Evolutionary conservation across 768 basidiomycete species (phyloP).

Genomic region (Rhizopogon vinicolor): DNA sequence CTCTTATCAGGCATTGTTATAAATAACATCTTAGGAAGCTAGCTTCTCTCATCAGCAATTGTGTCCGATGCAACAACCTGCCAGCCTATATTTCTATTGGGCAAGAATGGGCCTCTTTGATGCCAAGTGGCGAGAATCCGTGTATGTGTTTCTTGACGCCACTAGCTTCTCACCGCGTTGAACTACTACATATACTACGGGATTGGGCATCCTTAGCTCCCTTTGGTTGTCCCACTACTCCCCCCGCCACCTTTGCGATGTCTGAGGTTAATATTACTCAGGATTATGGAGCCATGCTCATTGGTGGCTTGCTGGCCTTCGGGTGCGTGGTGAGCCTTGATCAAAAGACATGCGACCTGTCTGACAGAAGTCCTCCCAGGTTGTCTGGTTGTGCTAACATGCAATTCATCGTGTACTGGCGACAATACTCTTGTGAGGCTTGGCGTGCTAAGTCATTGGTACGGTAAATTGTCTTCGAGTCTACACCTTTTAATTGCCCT

Average conservation of each 20-base stretch:
- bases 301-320: constrained; percentile 20
- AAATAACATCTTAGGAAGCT: not conserved
- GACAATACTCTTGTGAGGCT: constrained; percentile 9
- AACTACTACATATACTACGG: constrained; percentile 1
- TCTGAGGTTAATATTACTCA: not conserved
- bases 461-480: not conserved
- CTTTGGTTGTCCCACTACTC: not conserved
- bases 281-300: constrained; percentile 14
- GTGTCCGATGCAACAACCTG: not conserved
- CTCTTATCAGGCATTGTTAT: not conserved
- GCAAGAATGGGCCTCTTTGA: not conserved
- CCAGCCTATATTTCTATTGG: not conserved
- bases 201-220: not conserved
- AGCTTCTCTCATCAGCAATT: not conserved
- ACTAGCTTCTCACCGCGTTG: not conserved
- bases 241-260: constrained; percentile 2
- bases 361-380: constrained; percentile 4
- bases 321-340: constrained; percentile 4
- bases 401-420: constrained; percentile 22
- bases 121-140: not conserved
- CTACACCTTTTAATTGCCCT: not conserved
- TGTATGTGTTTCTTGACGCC: not conserved
- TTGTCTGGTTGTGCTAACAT: constrained; percentile 22
- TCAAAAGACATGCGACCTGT: not conserved
- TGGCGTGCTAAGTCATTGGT: constrained; percentile 17